Evolutionary conservation across 768 basidiomycete species (phyloP).

Genomic region (Tylopilus vinaceipallidus): DNA sequence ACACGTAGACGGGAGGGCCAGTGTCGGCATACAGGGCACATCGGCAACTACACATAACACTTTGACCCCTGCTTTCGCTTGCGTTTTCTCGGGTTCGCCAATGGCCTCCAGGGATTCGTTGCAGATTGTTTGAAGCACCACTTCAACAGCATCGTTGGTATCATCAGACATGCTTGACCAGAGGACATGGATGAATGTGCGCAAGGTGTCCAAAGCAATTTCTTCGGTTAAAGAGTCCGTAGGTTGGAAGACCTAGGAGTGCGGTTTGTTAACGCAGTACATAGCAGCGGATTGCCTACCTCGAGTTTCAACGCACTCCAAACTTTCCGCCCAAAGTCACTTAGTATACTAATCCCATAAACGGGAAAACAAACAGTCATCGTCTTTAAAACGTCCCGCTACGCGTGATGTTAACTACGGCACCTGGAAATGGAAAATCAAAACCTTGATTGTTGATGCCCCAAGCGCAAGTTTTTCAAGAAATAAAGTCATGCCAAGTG

Average conservation of each 20-base stretch:
- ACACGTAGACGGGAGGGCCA: background rate
- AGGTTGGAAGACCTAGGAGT: constrained; percentile 84
- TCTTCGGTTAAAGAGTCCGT: constrained; percentile 74
- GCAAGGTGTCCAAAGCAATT: constrained; percentile 68
- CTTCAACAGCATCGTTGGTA: constrained; percentile 39
- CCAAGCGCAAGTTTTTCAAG: constrained; percentile 88
- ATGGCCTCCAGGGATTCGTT: constrained; percentile 79
- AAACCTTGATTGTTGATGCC: constrained; percentile 78
- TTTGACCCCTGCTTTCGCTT: constrained; percentile 85
- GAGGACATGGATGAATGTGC: constrained; percentile 72
- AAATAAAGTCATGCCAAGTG: constrained; percentile 82
- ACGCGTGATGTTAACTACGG: constrained; percentile 6
- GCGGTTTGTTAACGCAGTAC: constrained; percentile 1
- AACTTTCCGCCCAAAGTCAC: constrained; percentile 67
- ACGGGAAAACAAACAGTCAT: constrained; percentile 77
- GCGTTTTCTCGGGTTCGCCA: constrained; percentile 90
- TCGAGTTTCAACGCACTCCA: constrained; percentile 93
- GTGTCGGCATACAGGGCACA: constrained; percentile 66
- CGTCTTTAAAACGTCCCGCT: constrained; percentile 86
- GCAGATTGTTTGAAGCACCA: constrained; percentile 71
- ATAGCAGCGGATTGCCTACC: constrained; percentile 38
- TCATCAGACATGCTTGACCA: constrained; percentile 46
- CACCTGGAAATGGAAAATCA: background rate
- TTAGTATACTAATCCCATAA: constrained; percentile 67
- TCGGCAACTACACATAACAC: constrained; percentile 73